Base-by-base conservation (phyloP, 1,139 yeast species). In the Debaryomyces nepalensis region DNA sequence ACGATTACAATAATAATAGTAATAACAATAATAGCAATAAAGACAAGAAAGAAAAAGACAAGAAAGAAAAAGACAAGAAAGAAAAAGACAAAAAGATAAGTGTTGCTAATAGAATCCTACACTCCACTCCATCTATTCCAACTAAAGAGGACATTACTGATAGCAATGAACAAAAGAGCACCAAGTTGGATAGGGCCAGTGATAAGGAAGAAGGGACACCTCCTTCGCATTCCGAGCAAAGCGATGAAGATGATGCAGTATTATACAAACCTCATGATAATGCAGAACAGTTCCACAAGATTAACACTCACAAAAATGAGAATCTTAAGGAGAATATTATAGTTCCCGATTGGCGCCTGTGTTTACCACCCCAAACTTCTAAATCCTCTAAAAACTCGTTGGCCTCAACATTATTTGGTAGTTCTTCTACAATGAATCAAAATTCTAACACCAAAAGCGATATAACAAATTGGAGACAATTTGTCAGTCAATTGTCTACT, bases 111-210 rank as follows among this genome's bases (percentile, higher is more conserved):
- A 67, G 70, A 1, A 64, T 73, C 5, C 52, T 73, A 11, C 58
- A 52, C 35, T 63, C 77, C 0, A 62, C 65, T 1, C 70, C 72
- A 3, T 50, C 65, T 0, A 37, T 66, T 18, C 66, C 64, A 1
- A 38, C 56, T 6, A 53, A 44, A 22, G 54, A 50, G 31, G 63
- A 56, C 26, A 15, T 48, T n/a, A 12, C 33, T 39, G 45, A 42
- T 16, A 30, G 30, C 5, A 26, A 26, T n/a, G 26, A 43, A n/a
- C 32, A 30, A 83, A 83, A 62, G 79, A 84, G 51, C 81, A 73
- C 64, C 73, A 75, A 2, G 12, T 80, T 68, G 36, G 84, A 61
- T 3, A 74, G 54, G 0, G 83, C 70, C 49, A 81, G 73, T 2
- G 43, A 42, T 16, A 37, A 26, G 22, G 40, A 78, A 68, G 50